A percentile compares a stretch with the other conserved stretches of the same genome.
Conservation (phyloP, 371 early-diverging fungal genomes). For the Saksenaea vasiformis region DNA sequence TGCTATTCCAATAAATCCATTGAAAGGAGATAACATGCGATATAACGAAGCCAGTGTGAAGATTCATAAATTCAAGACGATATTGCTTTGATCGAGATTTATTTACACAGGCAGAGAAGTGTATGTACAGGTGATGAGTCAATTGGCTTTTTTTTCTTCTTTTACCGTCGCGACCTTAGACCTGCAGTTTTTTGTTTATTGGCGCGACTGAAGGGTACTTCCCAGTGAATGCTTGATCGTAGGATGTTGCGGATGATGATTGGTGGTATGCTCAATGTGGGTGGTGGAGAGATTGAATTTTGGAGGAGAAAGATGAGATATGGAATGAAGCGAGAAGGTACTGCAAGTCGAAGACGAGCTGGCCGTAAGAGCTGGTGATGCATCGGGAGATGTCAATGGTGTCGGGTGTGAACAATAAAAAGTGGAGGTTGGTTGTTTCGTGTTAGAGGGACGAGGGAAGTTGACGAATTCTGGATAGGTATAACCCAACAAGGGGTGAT, state of each 20-base stretch:
- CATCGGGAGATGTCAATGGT: background rate
- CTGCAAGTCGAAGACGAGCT: conserved; percentile 1
- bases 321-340: conserved; percentile 1
- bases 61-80: too few relatives aligned
- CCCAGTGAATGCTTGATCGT: conserved; percentile 3
- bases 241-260: conserved; percentile 13
- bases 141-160: background rate
- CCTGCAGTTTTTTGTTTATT: background rate
- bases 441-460: conserved; percentile 23
- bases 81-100: too few relatives aligned
- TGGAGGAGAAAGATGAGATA: background rate
- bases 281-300: background rate
- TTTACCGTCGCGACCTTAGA: background rate
- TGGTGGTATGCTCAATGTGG: background rate
- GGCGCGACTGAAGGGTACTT: background rate
- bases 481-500: conserved; percentile 30
- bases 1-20: too few relatives aligned
- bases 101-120: background rate
- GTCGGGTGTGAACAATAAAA: background rate
- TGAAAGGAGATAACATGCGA: too few relatives aligned
- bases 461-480: conserved; percentile 28
- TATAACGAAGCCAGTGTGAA: too few relatives aligned
- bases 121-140: conserved; percentile 1
- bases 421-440: conserved; percentile 1
- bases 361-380: background rate